Conservation (phyloP, 2,329 filamentous ascomycete genomes). For the Dothidotthia symphoricarpi region DNA sequence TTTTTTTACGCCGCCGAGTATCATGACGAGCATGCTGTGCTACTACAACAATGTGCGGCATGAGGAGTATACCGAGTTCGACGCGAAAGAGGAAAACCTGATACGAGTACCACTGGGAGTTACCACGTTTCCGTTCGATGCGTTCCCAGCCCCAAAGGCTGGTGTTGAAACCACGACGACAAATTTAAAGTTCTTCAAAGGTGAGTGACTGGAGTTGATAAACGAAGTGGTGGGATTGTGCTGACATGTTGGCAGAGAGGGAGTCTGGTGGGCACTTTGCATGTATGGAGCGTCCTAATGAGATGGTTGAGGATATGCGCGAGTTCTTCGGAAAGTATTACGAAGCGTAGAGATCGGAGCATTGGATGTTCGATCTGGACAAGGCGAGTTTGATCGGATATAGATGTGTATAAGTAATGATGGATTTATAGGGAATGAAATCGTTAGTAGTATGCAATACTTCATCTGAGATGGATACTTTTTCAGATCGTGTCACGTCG, state of each 20-base stretch:
- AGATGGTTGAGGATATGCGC: conserved; percentile 25
- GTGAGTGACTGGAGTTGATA: conserved; percentile 4
- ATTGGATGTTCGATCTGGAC: neutral
- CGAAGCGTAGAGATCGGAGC: conserved; percentile 2
- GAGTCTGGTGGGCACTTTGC: conserved; percentile 27
- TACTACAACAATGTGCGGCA: conserved; percentile 44
- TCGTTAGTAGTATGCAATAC: too few relatives aligned
- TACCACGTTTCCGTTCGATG: conserved; percentile 41
- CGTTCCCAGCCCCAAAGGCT: conserved; percentile 35
- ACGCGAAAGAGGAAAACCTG: conserved; percentile 36
- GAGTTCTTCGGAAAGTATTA: conserved; percentile 21
- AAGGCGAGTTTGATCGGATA: neutral
- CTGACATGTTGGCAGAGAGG: conserved; percentile 14
- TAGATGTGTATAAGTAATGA: too few relatives aligned
- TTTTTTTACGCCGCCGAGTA: conserved; percentile 40
- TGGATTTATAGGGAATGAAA: too few relatives aligned
- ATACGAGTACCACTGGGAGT: conserved; percentile 43
- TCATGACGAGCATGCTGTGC: conserved; percentile 40
- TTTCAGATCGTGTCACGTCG: too few relatives aligned
- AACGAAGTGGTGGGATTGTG: neutral
- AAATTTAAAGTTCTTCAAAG: conserved; percentile 40
- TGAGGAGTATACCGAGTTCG: conserved; percentile 41
- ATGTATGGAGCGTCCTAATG: conserved; percentile 26
- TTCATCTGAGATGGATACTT: too few relatives aligned
- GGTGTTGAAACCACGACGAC: conserved; percentile 40